Base-by-base conservation (phyloP, 2,329 filamentous ascomycete genomes). In the Ceratocystis colombiana region DNA sequence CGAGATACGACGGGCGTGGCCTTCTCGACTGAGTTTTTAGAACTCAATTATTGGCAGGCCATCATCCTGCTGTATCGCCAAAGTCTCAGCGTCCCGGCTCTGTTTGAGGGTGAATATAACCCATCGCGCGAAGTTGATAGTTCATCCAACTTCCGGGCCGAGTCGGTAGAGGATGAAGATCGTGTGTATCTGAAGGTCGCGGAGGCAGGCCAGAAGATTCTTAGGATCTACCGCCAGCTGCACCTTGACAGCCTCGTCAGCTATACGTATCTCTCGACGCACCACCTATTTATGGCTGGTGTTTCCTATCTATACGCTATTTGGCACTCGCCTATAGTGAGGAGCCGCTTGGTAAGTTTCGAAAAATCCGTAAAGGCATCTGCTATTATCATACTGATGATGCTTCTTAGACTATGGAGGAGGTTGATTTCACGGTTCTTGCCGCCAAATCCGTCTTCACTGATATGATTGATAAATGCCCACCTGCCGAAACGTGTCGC, bases 41-140 rank as follows among this genome's bases (percentile, higher is more conserved):
- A 96, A 71, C 81, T 97, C 68, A 97, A 97, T 75, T 97, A 97
- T 76, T 97, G 93, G 92, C 93, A 96, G 74, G 90, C 91, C 2
- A 86, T 97, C 68, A 95, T 96, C 70, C 91, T 96, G 87, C 82
- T 97, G 22, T 97, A 97, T 74, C 82, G 93, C 66, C 93, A 96
- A 75, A 94, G 91, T 74, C 76, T 96, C 68, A 88, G 89, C 62
- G 89, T 96, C 20, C 93, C 93, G 0, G 84, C 88, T 50, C 85
- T 91, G 72, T 85, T 97, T 67, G 90, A 92, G 65, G 86, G 86
- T 65, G 93, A 96, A 75, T 85, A 86, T 70, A 82, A 84, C 71
- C 84, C 84, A 1, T 82, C 83, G 3, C 82, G 82, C 68, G 84
- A 87, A 70, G 83, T 87, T 41, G 82, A 85, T 70, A 85, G 82